phyloP scores from a whole-genome alignment of 208 protist species.

The Leishmania gerbilli region DNA sequence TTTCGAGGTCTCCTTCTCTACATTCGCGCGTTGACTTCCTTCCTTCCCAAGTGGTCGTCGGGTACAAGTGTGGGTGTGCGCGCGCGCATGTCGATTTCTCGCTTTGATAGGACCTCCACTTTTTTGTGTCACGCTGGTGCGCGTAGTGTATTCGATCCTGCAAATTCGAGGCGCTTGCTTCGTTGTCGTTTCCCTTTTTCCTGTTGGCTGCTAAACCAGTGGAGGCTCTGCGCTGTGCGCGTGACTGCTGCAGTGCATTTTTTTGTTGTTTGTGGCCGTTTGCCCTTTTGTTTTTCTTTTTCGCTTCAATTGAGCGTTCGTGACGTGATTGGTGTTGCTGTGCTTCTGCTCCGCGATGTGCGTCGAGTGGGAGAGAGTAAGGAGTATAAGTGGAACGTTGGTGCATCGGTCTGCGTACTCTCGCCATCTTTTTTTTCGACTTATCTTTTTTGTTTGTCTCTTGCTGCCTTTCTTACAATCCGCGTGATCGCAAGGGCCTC shows the following conservation, averaged over 20 bases:
- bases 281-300: background rate
- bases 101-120: background rate
- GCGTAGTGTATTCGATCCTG: background rate
- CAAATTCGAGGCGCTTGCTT: background rate
- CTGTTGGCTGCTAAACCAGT: background rate
- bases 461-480: constrained; percentile 1
- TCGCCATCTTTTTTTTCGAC: background rate
- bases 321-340: constrained; percentile 4
- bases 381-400: background rate
- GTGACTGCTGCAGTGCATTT: background rate
- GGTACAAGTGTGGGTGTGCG: background rate
- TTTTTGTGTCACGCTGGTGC: background rate
- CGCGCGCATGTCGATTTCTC: background rate
- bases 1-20: background rate
- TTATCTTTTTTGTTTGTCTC: background rate
- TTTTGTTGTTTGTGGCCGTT: background rate
- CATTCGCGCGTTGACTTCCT: background rate
- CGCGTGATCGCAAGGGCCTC: background rate
- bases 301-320: background rate
- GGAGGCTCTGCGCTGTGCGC: background rate
- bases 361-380: background rate
- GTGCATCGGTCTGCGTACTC: background rate
- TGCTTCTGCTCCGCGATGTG: background rate
- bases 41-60: background rate
- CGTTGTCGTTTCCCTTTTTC: background rate